A percentile compares a stretch with the other conserved stretches of the same genome.
Conservation (phyloP, 116 monocot species). For the Papilionanthe hybrid region DNA sequence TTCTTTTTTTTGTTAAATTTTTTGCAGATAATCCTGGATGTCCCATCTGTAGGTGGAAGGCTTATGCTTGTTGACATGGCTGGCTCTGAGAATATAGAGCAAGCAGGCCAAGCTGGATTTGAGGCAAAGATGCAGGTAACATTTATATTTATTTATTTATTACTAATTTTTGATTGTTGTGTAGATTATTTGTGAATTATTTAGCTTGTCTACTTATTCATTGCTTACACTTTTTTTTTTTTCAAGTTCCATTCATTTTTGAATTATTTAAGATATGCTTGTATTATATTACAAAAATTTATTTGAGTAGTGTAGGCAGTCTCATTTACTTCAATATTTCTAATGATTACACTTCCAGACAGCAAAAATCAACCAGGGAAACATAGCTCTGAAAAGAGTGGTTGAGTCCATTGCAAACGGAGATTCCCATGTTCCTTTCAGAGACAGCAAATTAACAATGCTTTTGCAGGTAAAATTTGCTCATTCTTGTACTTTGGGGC, state of each 20-base stretch:
- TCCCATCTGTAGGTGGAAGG: slow-evolving; percentile 92
- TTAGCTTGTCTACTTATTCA: neutral
- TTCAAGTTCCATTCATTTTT: neutral
- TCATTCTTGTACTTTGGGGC: neutral
- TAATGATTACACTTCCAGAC: slow-evolving; percentile 46
- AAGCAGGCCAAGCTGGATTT: slow-evolving; percentile 86
- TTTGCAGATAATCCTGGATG: slow-evolving; percentile 87
- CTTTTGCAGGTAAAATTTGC: slow-evolving; percentile 65
- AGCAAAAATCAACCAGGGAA: slow-evolving; percentile 96
- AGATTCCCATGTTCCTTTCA: slow-evolving; percentile 96
- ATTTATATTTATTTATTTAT: neutral
- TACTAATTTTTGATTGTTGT: neutral
- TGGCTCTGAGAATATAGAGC: slow-evolving; percentile 97
- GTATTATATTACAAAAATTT: neutral
- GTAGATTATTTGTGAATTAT: neutral
- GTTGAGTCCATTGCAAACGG: slow-evolving; percentile 98
- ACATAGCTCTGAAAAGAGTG: slow-evolving; percentile 81
- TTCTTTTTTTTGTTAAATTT: neutral
- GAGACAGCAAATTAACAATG: slow-evolving; percentile 98
- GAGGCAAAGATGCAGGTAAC: slow-evolving; percentile 94
- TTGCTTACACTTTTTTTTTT: neutral
- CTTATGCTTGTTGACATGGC: slow-evolving; percentile 99
- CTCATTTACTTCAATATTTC: slow-evolving; percentile 6
- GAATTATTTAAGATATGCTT: neutral
- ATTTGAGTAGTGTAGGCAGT: neutral